phyloP scores from a whole-genome alignment of 495 filamentous ascomycete species.

The Aspergillus affinis region DNA sequence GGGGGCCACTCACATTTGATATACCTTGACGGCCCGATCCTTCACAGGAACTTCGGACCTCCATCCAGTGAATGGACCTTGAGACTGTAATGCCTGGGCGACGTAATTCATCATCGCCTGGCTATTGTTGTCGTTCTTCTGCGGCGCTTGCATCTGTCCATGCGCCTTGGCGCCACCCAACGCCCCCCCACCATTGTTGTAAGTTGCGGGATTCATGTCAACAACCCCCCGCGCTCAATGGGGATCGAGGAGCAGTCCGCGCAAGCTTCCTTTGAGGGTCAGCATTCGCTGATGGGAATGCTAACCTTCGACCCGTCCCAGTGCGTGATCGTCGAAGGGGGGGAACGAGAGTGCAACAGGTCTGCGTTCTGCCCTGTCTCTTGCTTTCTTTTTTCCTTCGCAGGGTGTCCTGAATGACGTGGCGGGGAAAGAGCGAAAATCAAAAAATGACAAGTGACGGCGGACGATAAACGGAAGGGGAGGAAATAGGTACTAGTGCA shows the following conservation, averaged over 20 bases:
- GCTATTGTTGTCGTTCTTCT: slow-evolving; percentile 33
- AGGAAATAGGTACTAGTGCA: slow-evolving; percentile 3
- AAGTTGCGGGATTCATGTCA: slow-evolving; percentile 51
- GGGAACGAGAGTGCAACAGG: slow-evolving; percentile 3
- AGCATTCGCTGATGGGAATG: slow-evolving; percentile 42
- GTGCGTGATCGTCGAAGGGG: not conserved
- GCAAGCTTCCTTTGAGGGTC: slow-evolving; percentile 30
- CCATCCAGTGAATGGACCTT: slow-evolving; percentile 47
- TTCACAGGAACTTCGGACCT: slow-evolving; percentile 42
- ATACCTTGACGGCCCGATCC: slow-evolving; percentile 40
- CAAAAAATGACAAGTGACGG: slow-evolving; percentile 5
- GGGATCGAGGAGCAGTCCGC: slow-evolving; percentile 44
- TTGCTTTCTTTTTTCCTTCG: not conserved
- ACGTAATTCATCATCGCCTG: slow-evolving; percentile 40
- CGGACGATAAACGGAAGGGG: not conserved
- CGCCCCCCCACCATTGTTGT: slow-evolving; percentile 45
- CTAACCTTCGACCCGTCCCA: slow-evolving; percentile 8
- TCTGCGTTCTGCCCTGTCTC: not conserved
- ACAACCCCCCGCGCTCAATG: slow-evolving; percentile 45
- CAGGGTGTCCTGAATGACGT: not conserved
- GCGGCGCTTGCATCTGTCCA: slow-evolving; percentile 33
- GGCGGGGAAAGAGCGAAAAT: not conserved
- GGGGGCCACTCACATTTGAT: slow-evolving; percentile 46
- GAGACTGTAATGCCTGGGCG: slow-evolving; percentile 34
- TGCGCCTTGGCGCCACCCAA: slow-evolving; percentile 37